These are phyloP conservation scores for Scleromitrula shiraiana DNA, from an alignment of 2,329 filamentous ascomycete genomes.

Conservation along the genomic window DNA sequence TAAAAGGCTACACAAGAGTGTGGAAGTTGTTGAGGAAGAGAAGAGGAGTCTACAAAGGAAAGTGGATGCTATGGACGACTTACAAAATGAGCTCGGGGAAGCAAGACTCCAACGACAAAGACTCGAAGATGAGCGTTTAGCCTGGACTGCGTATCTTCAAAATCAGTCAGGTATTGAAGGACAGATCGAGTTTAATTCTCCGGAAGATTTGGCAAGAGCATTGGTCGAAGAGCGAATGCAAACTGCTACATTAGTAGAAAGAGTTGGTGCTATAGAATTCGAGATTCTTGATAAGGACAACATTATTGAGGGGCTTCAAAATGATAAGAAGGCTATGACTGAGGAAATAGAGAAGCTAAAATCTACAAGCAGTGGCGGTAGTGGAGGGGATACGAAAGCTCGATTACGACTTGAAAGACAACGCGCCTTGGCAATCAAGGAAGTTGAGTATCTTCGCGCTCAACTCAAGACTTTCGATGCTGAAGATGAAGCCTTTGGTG, in stretches of 20 bases:
- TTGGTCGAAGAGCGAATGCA: conserved; percentile 77
- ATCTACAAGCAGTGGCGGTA: conserved; percentile 33
- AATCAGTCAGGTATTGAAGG: conserved; percentile 52
- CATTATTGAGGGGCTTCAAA: conserved; percentile 62
- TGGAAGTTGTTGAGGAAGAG: conserved; percentile 92
- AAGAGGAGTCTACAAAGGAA: conserved; percentile 75
- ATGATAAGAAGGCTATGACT: conserved; percentile 56
- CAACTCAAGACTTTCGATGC: conserved; percentile 83
- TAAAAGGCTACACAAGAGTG: conserved; percentile 73
- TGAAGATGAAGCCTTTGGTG: conserved; percentile 81
- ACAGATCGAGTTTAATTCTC: conserved; percentile 73
- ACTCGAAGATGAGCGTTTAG: conserved; percentile 77
- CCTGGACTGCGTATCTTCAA: conserved; percentile 82
- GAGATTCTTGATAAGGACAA: conserved; percentile 72
- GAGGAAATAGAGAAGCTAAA: conserved; percentile 66
- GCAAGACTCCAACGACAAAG: conserved; percentile 75
- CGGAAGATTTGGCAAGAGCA: conserved; percentile 77
- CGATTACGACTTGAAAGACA: conserved; percentile 77
- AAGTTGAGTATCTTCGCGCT: conserved; percentile 87
- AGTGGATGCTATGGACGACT: conserved; percentile 62
- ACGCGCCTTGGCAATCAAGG: conserved; percentile 75
- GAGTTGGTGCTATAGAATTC: conserved; percentile 68
- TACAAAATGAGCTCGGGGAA: conserved; percentile 73
- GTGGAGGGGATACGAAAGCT: conserved; percentile 52
- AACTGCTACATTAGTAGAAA: conserved; percentile 70